Percentiles rank a stretch among this genome's conserved stretches.
phyloP scores from a whole-genome alignment of 1,284 basidiomycete species.

The Ustilago esculenta region DNA sequence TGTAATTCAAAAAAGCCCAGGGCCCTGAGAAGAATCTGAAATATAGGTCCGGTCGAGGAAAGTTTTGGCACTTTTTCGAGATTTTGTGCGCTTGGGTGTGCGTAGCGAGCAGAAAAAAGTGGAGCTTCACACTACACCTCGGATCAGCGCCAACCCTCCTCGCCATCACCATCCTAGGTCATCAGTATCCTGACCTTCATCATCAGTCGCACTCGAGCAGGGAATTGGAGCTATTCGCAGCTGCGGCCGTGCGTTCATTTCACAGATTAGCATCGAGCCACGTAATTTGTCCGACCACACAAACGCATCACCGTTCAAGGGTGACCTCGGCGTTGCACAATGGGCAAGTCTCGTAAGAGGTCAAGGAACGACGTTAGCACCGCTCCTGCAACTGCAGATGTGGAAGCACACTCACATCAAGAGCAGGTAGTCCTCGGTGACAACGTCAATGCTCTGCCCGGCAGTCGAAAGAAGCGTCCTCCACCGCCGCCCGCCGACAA shows the following conservation, averaged over 20 bases:
- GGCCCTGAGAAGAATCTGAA: neutral
- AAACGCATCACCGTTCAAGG: too few species aligned
- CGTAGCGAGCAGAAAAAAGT: conserved; percentile 19
- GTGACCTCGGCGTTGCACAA: too few species aligned
- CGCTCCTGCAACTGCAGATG: neutral
- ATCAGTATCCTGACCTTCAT: too few species aligned
- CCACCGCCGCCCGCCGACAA: conserved; percentile 38
- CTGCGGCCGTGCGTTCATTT: too few species aligned
- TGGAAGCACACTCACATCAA: neutral
- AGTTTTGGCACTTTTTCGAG: too few species aligned
- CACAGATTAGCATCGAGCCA: too few species aligned
- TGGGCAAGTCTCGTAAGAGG: conserved; percentile 38
- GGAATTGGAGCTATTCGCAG: too few species aligned
- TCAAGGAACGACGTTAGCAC: conserved; percentile 21
- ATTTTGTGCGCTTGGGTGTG: too few species aligned
- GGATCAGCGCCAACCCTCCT: neutral
- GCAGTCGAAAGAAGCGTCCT: conserved; percentile 38
- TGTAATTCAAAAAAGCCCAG: neutral
- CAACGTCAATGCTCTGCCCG: conserved; percentile 13
- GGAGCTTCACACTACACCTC: conserved; percentile 8
- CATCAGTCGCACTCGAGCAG: too few species aligned
- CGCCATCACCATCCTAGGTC: neutral
- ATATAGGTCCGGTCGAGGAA: too few species aligned
- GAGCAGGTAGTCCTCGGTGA: conserved; percentile 21
- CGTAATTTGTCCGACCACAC: too few species aligned